Evolutionary conservation across 768 basidiomycete genomes (phyloP).

Genomic region (Ephemerocybe angulata): DNA sequence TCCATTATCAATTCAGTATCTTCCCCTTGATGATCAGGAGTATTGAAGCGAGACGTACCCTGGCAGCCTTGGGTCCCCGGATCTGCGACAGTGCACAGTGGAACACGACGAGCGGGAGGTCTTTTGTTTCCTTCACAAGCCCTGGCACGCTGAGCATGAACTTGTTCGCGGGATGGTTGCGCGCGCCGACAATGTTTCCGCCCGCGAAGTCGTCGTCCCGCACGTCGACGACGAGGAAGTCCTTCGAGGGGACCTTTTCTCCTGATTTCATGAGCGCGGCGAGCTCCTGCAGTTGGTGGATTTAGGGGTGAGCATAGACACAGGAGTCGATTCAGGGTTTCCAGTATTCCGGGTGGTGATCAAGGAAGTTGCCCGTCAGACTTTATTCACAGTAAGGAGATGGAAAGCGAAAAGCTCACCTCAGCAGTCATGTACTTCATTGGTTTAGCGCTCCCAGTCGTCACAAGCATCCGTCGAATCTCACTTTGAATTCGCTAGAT

Average conservation of each 20-base stretch:
- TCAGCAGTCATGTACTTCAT: conserved; percentile 11
- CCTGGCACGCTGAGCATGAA: conserved; percentile 56
- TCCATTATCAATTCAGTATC: conserved; percentile 1
- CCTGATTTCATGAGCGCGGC: conserved; percentile 64
- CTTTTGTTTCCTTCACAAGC: conserved; percentile 58
- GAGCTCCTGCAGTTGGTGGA: conserved; percentile 52
- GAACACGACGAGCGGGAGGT: conserved; percentile 64
- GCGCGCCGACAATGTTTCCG: conserved; percentile 69
- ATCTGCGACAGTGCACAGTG: conserved; percentile 77
- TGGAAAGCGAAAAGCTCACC: background rate
- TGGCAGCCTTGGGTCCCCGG: conserved; percentile 79
- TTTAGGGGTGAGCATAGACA: conserved; percentile 1
- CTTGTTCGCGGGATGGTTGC: conserved; percentile 58
- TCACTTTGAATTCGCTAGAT: no score
- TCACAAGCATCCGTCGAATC: no score
- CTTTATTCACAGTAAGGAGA: background rate
- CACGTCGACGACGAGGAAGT: conserved; percentile 79
- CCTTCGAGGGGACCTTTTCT: conserved; percentile 49
- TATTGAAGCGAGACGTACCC: conserved; percentile 39
- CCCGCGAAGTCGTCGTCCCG: conserved; percentile 79
- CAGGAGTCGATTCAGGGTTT: background rate
- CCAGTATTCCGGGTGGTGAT: conserved; percentile 9
- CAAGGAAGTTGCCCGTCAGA: conserved; percentile 9
- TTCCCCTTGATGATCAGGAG: conserved; percentile 9
- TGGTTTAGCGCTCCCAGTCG: no score